These are phyloP conservation scores for Tilletia horrida DNA, from an alignment of 1,284 basidiomycete genomes.

Conservation along the genomic window DNA sequence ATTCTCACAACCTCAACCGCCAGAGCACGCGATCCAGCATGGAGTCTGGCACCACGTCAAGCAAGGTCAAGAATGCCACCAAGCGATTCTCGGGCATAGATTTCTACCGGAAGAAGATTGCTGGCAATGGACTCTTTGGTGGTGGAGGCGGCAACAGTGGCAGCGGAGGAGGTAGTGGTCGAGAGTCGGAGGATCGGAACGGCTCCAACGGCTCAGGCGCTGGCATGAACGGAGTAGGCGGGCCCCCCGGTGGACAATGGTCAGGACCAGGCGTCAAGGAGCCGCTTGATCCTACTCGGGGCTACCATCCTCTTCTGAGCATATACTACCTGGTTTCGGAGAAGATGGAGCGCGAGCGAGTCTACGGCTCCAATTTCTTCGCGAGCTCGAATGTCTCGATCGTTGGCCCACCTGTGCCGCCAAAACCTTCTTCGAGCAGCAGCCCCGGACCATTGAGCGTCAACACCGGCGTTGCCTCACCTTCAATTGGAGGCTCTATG, in stretches of 20 bases:
- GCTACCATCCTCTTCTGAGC: conserved; percentile 89
- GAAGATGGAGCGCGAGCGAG: conserved; percentile 86
- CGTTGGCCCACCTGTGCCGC: conserved; percentile 30
- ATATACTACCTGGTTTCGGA: conserved; percentile 95
- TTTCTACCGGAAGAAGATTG: conserved; percentile 83
- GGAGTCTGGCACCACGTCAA: conserved; percentile 10
- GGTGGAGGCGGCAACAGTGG: conserved; percentile 22
- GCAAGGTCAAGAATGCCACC: conserved; percentile 27
- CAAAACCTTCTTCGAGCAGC: conserved; percentile 15
- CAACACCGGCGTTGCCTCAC: neutral
- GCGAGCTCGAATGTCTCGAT: conserved; percentile 77
- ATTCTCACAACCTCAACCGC: conserved; percentile 17
- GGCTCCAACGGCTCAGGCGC: conserved; percentile 19
- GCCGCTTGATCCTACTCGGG: conserved; percentile 75
- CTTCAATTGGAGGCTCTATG: conserved; percentile 33
- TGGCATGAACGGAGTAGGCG: conserved; percentile 7
- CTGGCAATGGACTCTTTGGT: conserved; percentile 54
- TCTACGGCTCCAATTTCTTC: conserved; percentile 90
- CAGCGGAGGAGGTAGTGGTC: neutral
- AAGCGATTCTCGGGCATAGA: conserved; percentile 84
- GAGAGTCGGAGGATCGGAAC: conserved; percentile 17
- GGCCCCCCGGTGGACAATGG: conserved; percentile 4
- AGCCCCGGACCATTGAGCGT: conserved; percentile 13
- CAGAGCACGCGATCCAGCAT: conserved; percentile 14
- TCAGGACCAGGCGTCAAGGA: conserved; percentile 46